Conservation (phyloP, 2,329 filamentous ascomycete species). For the Botrytis paeoniae region DNA sequence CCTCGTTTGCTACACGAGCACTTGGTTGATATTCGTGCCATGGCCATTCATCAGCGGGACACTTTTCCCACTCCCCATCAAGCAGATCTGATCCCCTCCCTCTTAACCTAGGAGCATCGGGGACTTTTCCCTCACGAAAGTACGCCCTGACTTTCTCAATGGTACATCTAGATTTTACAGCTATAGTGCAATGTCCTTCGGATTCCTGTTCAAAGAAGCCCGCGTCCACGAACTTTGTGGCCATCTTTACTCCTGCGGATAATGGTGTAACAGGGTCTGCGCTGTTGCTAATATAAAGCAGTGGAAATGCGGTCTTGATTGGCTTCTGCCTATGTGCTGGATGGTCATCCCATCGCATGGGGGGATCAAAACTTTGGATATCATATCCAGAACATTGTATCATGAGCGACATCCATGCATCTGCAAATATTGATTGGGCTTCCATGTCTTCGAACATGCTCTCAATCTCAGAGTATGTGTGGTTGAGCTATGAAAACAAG, state of each 20-base stretch:
- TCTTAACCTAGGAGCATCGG: conserved; percentile 24
- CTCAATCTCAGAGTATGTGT: conserved; percentile 32
- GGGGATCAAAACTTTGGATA: conserved; percentile 31
- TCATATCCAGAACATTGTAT: conserved; percentile 30
- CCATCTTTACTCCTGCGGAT: conserved; percentile 34
- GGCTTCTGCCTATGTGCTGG: conserved; percentile 30
- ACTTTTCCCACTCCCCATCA: conserved; percentile 33
- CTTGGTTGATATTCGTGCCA: conserved; percentile 7
- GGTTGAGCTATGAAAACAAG: conserved; percentile 29
- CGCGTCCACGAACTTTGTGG: conserved; percentile 31
- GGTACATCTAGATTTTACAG: conserved; percentile 31
- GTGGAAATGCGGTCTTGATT: conserved; percentile 40
- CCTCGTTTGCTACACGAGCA: background rate
- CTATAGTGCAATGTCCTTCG: conserved; percentile 32
- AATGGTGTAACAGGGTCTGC: conserved; percentile 42
- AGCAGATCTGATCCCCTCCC: conserved; percentile 21
- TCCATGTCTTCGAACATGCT: conserved; percentile 27
- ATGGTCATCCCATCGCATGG: conserved; percentile 35
- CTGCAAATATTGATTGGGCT: conserved; percentile 28
- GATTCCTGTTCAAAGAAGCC: conserved; percentile 35
- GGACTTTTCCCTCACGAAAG: conserved; percentile 31
- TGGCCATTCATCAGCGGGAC: conserved; percentile 33
- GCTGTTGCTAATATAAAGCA: conserved; percentile 43
- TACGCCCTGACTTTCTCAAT: conserved; percentile 31
- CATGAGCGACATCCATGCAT: conserved; percentile 33